Evolutionary conservation across 768 basidiomycete species (phyloP).

Genomic region (Phaeotremella skinneri): DNA sequence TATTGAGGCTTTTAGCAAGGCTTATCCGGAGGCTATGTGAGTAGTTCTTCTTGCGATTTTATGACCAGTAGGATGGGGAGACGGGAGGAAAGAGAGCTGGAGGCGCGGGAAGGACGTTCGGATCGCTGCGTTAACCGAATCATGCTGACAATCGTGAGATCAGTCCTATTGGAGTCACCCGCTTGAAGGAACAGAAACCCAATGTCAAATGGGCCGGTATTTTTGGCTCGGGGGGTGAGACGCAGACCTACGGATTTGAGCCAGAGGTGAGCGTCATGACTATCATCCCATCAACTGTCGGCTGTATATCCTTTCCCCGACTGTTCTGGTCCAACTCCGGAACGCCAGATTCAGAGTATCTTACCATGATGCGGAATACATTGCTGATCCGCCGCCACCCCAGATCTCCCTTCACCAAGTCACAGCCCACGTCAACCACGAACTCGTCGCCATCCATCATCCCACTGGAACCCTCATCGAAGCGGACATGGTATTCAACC

Average conservation of each 20-base stretch:
- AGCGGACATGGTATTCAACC: constrained; percentile 80
- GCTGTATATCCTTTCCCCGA: no score
- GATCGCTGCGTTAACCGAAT: constrained; percentile 1
- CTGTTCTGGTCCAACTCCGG: no score
- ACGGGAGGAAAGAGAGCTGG: background rate
- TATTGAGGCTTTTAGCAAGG: constrained; percentile 56
- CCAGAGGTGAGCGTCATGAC: constrained; percentile 51
- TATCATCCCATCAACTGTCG: no score
- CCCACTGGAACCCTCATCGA: constrained; percentile 69
- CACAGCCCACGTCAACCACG: constrained; percentile 65
- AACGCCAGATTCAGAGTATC: no score
- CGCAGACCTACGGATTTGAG: constrained; percentile 74
- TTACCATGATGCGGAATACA: background rate
- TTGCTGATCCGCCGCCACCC: background rate
- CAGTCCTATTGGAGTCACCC: constrained; percentile 63
- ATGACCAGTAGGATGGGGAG: no score
- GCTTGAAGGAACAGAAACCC: constrained; percentile 57
- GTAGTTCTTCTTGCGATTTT: constrained; percentile 13
- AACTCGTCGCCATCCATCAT: constrained; percentile 76
- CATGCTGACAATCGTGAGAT: constrained; percentile 1
- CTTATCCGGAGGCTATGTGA: constrained; percentile 59
- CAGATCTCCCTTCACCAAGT: constrained; percentile 56
- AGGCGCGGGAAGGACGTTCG: constrained; percentile 1
- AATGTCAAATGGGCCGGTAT: constrained; percentile 56
- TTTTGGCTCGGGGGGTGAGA: constrained; percentile 65